Evolutionary conservation across 202 grass and related monocot genomes (phyloP).

Genomic region (Setaria italica): DNA sequence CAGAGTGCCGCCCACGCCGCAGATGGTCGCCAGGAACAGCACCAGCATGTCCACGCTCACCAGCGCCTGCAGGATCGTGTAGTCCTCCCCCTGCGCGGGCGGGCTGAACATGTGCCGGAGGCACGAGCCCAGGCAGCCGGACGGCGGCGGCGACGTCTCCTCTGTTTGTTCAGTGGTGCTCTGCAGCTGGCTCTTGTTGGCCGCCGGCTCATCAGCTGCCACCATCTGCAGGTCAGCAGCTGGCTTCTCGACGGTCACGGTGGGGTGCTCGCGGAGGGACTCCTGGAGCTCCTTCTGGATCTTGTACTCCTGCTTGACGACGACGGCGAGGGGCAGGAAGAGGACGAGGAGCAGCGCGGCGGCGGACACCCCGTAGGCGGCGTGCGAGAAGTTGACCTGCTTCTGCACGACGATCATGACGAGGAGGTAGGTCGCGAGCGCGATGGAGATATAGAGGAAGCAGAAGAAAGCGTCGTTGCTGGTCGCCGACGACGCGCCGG

Average conservation of each 20-base stretch:
- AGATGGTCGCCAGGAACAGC: slow-evolving; percentile 85
- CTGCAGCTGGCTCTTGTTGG: neutral
- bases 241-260: slow-evolving; percentile 56
- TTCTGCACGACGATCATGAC: slow-evolving; percentile 75
- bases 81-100: slow-evolving; percentile 79
- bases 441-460: slow-evolving; percentile 98
- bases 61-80: slow-evolving; percentile 84
- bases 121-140: slow-evolving; percentile 28
- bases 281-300: slow-evolving; percentile 53
- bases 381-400: slow-evolving; percentile 59
- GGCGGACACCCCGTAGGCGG: slow-evolving; percentile 50
- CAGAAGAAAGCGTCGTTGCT: slow-evolving; percentile 78
- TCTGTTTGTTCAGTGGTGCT: slow-evolving; percentile 2
- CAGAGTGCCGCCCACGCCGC: slow-evolving; percentile 83
- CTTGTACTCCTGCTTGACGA: slow-evolving; percentile 78
- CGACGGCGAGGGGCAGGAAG: slow-evolving; percentile 77
- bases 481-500: neutral
- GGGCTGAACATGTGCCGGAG: slow-evolving; percentile 62
- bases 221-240: slow-evolving; percentile 1
- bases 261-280: slow-evolving; percentile 46
- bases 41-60: slow-evolving; percentile 92
- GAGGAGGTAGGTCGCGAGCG: slow-evolving; percentile 74
- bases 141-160: neutral
- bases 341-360: slow-evolving; percentile 67
- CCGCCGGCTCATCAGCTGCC: neutral